These are phyloP conservation scores for Termitomyces sp. DNA, from an alignment of 1,284 basidiomycete species.

Conservation along the genomic window DNA sequence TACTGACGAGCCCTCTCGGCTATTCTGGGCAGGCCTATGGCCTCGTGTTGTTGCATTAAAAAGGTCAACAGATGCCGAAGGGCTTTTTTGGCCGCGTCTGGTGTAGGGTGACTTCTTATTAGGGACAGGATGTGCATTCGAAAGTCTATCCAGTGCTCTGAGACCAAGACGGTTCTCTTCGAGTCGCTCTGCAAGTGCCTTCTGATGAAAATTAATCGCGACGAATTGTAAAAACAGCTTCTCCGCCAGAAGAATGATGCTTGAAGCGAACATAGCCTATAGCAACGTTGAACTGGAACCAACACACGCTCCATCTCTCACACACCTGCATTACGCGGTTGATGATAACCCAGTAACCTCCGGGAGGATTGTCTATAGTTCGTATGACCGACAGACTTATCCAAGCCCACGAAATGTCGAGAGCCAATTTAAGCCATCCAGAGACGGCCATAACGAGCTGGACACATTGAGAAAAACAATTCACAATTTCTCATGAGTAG, in stretches of 20 bases:
- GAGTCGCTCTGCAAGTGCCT: constrained; percentile 67
- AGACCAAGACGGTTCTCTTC: constrained; percentile 65
- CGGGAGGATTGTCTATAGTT: constrained; percentile 52
- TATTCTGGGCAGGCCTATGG: constrained; percentile 13
- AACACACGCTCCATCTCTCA: not conserved
- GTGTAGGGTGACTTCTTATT: constrained; percentile 22
- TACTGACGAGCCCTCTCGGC: constrained; percentile 19
- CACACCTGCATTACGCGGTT: constrained; percentile 66
- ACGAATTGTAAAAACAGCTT: constrained; percentile 70
- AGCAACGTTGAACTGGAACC: not conserved
- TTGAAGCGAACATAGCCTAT: constrained; percentile 62
- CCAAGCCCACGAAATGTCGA: constrained; percentile 69
- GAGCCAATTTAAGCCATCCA: constrained; percentile 61
- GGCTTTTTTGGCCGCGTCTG: constrained; percentile 26
- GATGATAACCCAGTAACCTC: constrained; percentile 61
- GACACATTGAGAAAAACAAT: not conserved
- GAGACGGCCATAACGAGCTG: constrained; percentile 68
- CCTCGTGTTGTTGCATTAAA: constrained; percentile 9
- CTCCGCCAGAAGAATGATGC: constrained; percentile 60
- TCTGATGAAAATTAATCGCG: constrained; percentile 75
- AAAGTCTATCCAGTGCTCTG: constrained; percentile 63
- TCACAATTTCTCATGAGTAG: not conserved
- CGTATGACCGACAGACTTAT: constrained; percentile 61
- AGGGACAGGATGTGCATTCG: constrained; percentile 50
- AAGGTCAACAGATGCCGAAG: constrained; percentile 19